phyloP scores from a whole-genome alignment of 2,329 filamentous ascomycete genomes.

The Alternaria sp. region DNA sequence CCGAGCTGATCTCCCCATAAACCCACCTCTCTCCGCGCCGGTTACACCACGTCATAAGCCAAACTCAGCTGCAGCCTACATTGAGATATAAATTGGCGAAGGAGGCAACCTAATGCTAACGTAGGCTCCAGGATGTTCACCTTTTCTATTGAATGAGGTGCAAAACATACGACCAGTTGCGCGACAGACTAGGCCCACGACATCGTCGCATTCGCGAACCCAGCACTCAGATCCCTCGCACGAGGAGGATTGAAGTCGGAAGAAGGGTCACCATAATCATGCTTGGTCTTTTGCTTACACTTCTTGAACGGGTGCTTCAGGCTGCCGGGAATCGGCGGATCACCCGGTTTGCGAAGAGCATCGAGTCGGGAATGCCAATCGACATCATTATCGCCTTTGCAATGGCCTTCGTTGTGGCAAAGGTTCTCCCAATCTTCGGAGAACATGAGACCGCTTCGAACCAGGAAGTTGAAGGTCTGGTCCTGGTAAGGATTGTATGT shows the following conservation, averaged over 20 bases:
- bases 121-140: not conserved
- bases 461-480: constrained; percentile 9
- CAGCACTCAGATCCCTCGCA: not conserved
- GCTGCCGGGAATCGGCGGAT: not conserved
- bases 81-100: not conserved
- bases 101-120: not conserved
- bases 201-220: not conserved
- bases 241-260: not conserved
- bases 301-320: not conserved
- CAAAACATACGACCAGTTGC: no score
- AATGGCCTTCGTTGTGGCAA: constrained; percentile 8
- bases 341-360: not conserved
- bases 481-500: constrained; percentile 1
- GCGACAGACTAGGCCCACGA: not conserved
- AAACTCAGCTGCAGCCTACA: not conserved
- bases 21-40: not conserved
- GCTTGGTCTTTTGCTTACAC: not conserved
- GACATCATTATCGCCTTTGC: not conserved
- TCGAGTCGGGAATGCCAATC: not conserved
- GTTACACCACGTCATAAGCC: not conserved
- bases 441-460: not conserved
- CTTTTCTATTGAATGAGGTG: not conserved
- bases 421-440: constrained; percentile 15
- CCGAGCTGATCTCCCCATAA: not conserved
- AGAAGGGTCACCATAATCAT: not conserved